Evolutionary conservation across 2,329 filamentous ascomycete genomes (phyloP).

Genomic region (Pseudocercospora cruenta): DNA sequence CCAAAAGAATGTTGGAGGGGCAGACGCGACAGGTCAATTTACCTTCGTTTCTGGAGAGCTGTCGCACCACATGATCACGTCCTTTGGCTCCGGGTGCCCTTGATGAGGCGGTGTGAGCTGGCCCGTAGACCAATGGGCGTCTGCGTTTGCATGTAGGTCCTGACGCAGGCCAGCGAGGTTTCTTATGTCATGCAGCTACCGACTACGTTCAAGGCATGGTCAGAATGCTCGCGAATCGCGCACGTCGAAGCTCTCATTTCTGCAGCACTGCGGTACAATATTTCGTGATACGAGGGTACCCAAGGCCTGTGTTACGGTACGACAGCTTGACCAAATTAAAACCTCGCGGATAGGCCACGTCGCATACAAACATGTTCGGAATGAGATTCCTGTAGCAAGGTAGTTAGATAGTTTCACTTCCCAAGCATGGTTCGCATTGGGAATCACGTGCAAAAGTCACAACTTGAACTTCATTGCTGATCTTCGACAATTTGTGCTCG

Average conservation of each 20-base stretch:
- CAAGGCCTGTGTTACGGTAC: background rate
- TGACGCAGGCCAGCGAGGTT: constrained; percentile 16
- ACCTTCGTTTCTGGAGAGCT: background rate
- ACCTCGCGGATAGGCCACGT: background rate
- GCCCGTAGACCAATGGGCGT: constrained; percentile 6
- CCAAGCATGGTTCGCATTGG: background rate
- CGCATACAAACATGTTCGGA: constrained; percentile 5
- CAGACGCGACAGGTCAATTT: constrained; percentile 17
- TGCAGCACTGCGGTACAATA: background rate
- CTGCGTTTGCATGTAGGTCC: constrained; percentile 1
- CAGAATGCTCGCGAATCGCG: background rate
- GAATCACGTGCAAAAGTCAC: background rate
- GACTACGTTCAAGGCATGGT: background rate
- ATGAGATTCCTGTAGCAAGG: background rate
- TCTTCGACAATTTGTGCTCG: background rate
- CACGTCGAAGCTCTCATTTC: background rate
- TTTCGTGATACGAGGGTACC: background rate
- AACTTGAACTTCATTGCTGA: background rate
- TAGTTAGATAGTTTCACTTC: background rate
- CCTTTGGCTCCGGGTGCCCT: constrained; percentile 8
- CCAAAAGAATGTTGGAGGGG: constrained; percentile 4
- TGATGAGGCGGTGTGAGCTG: constrained; percentile 21
- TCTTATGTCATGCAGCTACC: constrained; percentile 5
- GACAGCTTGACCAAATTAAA: background rate
- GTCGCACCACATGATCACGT: constrained; percentile 18